Base-by-base conservation (phyloP, 176 grass and related monocot species). In the Aegilops tauschii region DNA sequence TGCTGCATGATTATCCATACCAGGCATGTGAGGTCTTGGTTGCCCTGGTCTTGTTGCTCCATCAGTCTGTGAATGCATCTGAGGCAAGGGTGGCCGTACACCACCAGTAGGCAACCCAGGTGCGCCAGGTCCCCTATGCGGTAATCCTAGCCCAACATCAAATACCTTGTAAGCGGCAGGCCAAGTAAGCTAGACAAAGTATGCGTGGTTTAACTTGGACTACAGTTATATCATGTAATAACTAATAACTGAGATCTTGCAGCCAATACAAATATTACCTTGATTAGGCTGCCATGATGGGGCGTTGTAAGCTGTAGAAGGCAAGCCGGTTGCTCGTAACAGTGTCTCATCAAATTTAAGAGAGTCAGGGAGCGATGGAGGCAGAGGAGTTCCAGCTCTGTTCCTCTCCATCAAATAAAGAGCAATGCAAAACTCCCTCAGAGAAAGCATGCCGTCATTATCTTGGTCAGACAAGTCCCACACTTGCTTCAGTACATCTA, bases 401-500 rank as follows among this genome's bases (percentile, higher is more conserved):
- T 93, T 83, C 77, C 94, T 90, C 92, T 99, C 97, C 97, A 99
- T 99, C 82, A 99, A 86, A 91, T 94, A 99, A 80, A 99, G 94
- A 62, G 97, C 90, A 85, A 96, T 93, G 73, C 97, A 99, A 61
- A 99, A 99, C 64, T 99, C 97, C 86, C 94, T 89, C 35, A 99
- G 89, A 89, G 94, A 96, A 96, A 99, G 97, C 97, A 99, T 99
- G 84, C 94, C 93, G 85, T 99, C 97, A 65, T 89, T 99, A 83
- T 99, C 94, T 94, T 99, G 97, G 87, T 99, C 97, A 90, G 94
- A 99, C 73, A 99, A 88, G 91, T 96, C 97, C 97, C 97, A 99
- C 12, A 96, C 94, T 90, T 99, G 94, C 77, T 94, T 99, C 77
- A 99, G 88, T 49, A 99, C 83, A 87, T 97, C 95, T 97, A 73